phyloP scores from a whole-genome alignment of 148 eudicot genomes.

The Camellia japonica region DNA sequence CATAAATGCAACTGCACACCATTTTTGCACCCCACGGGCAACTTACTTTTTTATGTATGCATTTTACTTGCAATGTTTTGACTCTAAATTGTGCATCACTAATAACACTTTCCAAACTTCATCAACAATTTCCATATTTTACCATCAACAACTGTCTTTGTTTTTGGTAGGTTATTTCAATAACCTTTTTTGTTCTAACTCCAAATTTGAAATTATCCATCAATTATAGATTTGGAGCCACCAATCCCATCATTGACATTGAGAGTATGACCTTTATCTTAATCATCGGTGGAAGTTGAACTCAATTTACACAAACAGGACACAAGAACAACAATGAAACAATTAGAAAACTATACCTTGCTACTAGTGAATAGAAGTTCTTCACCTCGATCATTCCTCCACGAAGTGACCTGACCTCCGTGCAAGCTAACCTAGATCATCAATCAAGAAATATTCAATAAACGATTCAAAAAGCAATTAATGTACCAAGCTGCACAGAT shows the following conservation, averaged over 20 bases:
- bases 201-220: slow-evolving; percentile 5
- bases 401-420: slow-evolving; percentile 87
- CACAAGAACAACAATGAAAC: background rate
- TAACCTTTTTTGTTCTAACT: too few species aligned
- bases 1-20: too few species aligned
- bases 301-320: background rate
- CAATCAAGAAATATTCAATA: background rate
- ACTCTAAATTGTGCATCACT: background rate
- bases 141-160: background rate
- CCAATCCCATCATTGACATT: background rate
- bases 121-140: background rate
- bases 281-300: background rate
- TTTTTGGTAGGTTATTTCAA: too few species aligned
- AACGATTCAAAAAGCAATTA: background rate
- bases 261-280: background rate
- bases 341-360: slow-evolving; percentile 45
- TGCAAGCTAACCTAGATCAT: slow-evolving; percentile 66
- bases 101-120: background rate
- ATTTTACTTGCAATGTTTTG: background rate
- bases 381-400: slow-evolving; percentile 87
- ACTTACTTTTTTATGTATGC: background rate
- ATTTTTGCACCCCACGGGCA: background rate
- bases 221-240: background rate
- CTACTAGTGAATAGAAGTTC: slow-evolving; percentile 84
- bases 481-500: background rate